phyloP scores from a whole-genome alignment of 2,329 filamentous ascomycete species.

The Ceratocystis alfenasii region DNA sequence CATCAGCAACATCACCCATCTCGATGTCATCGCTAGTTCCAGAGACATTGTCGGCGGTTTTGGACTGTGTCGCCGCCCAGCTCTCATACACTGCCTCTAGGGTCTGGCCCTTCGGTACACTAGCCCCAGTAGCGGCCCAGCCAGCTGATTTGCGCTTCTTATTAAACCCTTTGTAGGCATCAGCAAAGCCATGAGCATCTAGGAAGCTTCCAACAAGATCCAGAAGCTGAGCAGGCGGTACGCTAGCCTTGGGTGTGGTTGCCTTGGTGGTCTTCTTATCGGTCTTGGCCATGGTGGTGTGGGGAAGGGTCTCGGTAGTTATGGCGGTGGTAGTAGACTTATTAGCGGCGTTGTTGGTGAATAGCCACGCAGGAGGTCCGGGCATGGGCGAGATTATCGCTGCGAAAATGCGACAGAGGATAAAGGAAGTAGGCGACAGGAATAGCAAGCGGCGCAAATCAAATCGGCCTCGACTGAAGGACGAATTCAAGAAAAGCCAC shows the following conservation, averaged over 20 bases:
- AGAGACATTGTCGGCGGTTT: constrained; percentile 10
- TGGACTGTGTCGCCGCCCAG: constrained; percentile 34
- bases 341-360: constrained; percentile 32
- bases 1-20: constrained; percentile 23
- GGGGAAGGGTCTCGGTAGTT: constrained; percentile 18
- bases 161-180: constrained; percentile 49
- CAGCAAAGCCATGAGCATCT: constrained; percentile 50
- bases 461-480: not conserved
- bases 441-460: constrained; percentile 5
- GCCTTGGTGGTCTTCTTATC: constrained; percentile 27
- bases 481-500: not conserved
- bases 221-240: constrained; percentile 49
- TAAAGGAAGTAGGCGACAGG: not conserved
- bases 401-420: not conserved
- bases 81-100: constrained; percentile 40
- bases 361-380: constrained; percentile 34
- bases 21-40: constrained; percentile 22
- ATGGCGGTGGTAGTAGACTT: constrained; percentile 22
- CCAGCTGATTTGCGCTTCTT: constrained; percentile 48
- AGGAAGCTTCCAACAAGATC: constrained; percentile 57
- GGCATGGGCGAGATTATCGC: constrained; percentile 14
- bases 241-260: constrained; percentile 24
- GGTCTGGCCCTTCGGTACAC: constrained; percentile 28
- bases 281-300: constrained; percentile 28
- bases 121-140: constrained; percentile 31